These are phyloP conservation scores for Hibiscus mutabilis DNA, from an alignment of 345 rosid genomes.

Conservation along the genomic window DNA sequence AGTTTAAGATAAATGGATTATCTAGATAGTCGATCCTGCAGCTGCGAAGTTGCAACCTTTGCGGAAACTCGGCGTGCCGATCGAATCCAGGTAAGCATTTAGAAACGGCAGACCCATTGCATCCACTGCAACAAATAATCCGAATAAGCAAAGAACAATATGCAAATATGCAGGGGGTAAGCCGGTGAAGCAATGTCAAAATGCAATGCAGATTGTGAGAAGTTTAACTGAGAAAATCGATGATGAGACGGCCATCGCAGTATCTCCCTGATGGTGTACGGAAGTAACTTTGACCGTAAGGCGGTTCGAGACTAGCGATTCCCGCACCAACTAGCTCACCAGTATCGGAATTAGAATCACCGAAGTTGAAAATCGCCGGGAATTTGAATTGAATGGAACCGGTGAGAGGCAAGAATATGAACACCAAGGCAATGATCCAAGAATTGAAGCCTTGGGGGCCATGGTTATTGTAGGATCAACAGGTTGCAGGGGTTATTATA, in stretches of 20 bases:
- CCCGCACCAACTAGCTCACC: conserved; percentile 72
- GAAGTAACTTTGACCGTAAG: conserved; percentile 66
- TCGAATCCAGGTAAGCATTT: conserved; percentile 77
- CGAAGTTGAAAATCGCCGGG: conserved; percentile 79
- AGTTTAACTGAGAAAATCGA: conserved; percentile 72
- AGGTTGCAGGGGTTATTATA: neutral
- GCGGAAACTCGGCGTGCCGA: conserved; percentile 68
- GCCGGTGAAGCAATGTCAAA: neutral
- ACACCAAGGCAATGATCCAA: conserved; percentile 25
- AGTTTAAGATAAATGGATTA: too few relatives aligned
- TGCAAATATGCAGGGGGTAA: neutral
- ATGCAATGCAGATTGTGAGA: neutral
- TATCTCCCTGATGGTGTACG: conserved; percentile 63
- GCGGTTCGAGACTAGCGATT: conserved; percentile 46
- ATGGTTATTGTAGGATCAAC: conserved; percentile 15
- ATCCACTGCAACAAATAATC: conserved; percentile 49
- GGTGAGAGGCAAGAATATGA: conserved; percentile 29
- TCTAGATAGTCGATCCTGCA: too few relatives aligned
- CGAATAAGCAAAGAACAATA: neutral
- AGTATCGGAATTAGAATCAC: conserved; percentile 88
- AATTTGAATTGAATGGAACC: conserved; percentile 41
- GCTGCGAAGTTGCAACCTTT: conserved; percentile 21
- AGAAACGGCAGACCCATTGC: conserved; percentile 88
- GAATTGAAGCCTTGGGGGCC: conserved; percentile 25
- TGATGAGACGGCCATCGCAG: conserved; percentile 73